Base-by-base conservation (phyloP, 2,329 filamentous ascomycete genomes). In the Lachnellula subtilissima region DNA sequence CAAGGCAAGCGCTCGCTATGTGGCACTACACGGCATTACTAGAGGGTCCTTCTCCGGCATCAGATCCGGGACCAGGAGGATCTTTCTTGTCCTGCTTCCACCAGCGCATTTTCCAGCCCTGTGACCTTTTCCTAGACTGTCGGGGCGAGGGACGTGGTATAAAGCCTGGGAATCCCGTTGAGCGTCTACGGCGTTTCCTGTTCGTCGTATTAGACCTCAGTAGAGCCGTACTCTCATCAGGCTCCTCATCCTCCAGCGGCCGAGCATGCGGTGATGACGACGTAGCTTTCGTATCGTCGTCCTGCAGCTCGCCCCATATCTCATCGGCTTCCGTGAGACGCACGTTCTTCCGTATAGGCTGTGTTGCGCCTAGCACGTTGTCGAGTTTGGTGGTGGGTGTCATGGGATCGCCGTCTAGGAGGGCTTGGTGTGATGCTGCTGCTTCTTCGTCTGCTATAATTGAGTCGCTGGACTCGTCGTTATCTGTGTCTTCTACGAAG, bases 281-380 rank as follows among this genome's bases (percentile, higher is more conserved):
- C 5, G 19, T 45, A 7, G 66, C 68, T 53, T 64, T 67, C 5
- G 69, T 57, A 40, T 83, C 80, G 42, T 87, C 84, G 65, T 96
- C 91, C 67, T 94, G 87, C 14, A 96, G 78, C 69, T 95, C 91
- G 54, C 85, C 88, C 91, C 91, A 96, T 35, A 96, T 94, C 64
- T 94, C 89, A 37, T 84, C 85, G 1, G 83, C 82, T 68, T 94
- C 88, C 55, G 83, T 78, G 17, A 69, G 49, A 5, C 65, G 62
- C 19, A 66, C 62, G 1, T 56, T 60, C 49, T 69, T 69, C 15
- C 67, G 64, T 1, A 67, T 60, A 28, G 64, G 52, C 14, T 63
- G 53, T 8, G 66, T 67, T 12, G 64, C 64, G 15, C 63, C 65
- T 8, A 69, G 60, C 3, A 70, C 63, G 1, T 65, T 64, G 46